Evolutionary conservation across 306 rosid species (phyloP), one percentile per base, ranked within the genome.

Genomic region (Quercus suber): DNA sequence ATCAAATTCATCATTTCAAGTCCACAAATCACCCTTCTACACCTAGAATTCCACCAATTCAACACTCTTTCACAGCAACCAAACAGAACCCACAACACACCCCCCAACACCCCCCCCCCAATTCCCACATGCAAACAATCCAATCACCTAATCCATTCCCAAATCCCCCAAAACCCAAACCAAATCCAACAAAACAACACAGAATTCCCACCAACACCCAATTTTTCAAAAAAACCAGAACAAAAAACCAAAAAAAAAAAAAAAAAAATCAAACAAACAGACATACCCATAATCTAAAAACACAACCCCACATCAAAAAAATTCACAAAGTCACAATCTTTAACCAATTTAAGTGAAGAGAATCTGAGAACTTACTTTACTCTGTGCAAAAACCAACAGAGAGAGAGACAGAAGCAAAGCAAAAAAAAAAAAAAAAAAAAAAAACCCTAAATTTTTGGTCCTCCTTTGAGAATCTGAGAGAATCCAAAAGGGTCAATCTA

Each of bases 381-480:
- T 19, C 52, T 68, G 18, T 15, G 59, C 14, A 49, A 49, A 49
- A 10, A 49, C 53, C 14, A 10, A 49, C 53, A 12, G 15, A 49
- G 53, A 13, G 53, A 49, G 53, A 49, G 5, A 27, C 19, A 68
- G 60, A 55, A 81, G 52, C 30, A 73, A 76, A 41, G 11, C 45
- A 7, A 8, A 41, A 41, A 41, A 2, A 37, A 8, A 37, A 37
- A 37, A 37, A 6, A 2, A 37, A 41, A 37, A 37, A 37, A 37
- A 41, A 37, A 81, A 82, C 90, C 87, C 93, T 86, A 85, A 76
- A 81, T 55, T 78, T 84, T 86, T 80, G 85, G 92, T 58, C 60
- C 60, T 82, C 71, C 45, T 41, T 12, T 3, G 43, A 80, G 88
- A 88, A 77, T 84, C 80, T 83, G 87, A 79, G 52, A 77, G 84